Percentiles rank a stretch among this genome's conserved stretches.
Evolutionary conservation across 176 grass and related monocot genomes (phyloP).

Genomic region (Lolium rigidum): DNA sequence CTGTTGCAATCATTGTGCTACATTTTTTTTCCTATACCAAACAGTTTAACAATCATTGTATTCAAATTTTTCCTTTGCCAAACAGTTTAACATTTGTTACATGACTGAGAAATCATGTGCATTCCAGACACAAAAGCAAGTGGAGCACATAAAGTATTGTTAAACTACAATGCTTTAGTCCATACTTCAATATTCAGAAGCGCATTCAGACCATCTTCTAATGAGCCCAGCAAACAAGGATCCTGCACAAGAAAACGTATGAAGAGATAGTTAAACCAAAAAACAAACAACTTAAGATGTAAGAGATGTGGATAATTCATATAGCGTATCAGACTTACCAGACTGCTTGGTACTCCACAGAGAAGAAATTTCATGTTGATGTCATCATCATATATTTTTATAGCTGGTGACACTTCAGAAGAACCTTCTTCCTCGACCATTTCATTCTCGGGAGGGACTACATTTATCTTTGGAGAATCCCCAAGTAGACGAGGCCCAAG

Average conservation of each 20-base stretch:
- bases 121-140: background rate
- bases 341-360: slow-evolving; percentile 75
- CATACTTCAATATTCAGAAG: slow-evolving; percentile 95
- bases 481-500: slow-evolving; percentile 84
- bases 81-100: slow-evolving; percentile 19
- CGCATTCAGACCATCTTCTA: slow-evolving; percentile 95
- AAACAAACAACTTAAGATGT: slow-evolving; percentile 29
- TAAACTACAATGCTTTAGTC: slow-evolving; percentile 21
- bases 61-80: background rate
- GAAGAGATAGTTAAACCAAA: background rate
- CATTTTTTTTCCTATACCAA: background rate
- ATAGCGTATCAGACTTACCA: slow-evolving; percentile 57
- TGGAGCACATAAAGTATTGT: background rate
- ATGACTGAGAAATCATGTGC: slow-evolving; percentile 34
- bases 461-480: slow-evolving; percentile 93
- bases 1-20: background rate
- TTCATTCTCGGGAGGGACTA: slow-evolving; percentile 58
- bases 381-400: slow-evolving; percentile 88
- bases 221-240: slow-evolving; percentile 76
- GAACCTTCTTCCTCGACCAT: slow-evolving; percentile 62
- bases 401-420: slow-evolving; percentile 64
- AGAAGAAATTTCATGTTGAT: slow-evolving; percentile 87
- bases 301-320: slow-evolving; percentile 34
- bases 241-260: slow-evolving; percentile 60
- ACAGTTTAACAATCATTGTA: too few relatives aligned